These are phyloP conservation scores for Globomyces pollinis-pini DNA, from an alignment of 192 early-diverging fungal genomes.

Conservation along the genomic window DNA sequence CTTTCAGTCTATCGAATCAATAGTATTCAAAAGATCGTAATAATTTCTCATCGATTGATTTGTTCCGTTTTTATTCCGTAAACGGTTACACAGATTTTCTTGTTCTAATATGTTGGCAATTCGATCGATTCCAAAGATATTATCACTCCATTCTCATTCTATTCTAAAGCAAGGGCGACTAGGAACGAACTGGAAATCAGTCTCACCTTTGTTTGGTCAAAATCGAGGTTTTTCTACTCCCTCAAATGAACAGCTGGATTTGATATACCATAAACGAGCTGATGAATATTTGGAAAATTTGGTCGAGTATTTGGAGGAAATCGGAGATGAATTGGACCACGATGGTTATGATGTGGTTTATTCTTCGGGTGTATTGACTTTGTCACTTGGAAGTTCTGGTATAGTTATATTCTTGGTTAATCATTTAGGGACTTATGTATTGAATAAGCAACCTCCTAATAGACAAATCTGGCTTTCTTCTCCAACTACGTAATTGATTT, in stretches of 20 bases:
- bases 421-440: slow-evolving; percentile 78
- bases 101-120: too few species aligned
- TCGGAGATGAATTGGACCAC: slow-evolving; percentile 62
- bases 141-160: not conserved
- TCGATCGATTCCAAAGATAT: not conserved
- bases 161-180: not conserved
- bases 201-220: not conserved
- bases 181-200: not conserved
- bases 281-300: slow-evolving; percentile 50
- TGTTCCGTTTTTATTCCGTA: too few species aligned
- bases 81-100: too few species aligned
- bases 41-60: too few species aligned
- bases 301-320: slow-evolving; percentile 63
- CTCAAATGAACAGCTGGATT: not conserved
- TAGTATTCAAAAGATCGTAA: too few species aligned
- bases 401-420: too few species aligned
- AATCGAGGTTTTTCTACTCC: not conserved
- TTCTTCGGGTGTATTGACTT: slow-evolving; percentile 77
- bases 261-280: slow-evolving; percentile 10
- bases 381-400: slow-evolving; percentile 58
- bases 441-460: slow-evolving; percentile 98
- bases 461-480: slow-evolving; percentile 98
- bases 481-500: slow-evolving; percentile 57
- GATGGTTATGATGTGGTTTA: slow-evolving; percentile 75
- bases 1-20: too few species aligned